These are phyloP conservation scores for Pulveroboletus ravenelii DNA, from an alignment of 768 basidiomycete genomes.

Conservation along the genomic window DNA sequence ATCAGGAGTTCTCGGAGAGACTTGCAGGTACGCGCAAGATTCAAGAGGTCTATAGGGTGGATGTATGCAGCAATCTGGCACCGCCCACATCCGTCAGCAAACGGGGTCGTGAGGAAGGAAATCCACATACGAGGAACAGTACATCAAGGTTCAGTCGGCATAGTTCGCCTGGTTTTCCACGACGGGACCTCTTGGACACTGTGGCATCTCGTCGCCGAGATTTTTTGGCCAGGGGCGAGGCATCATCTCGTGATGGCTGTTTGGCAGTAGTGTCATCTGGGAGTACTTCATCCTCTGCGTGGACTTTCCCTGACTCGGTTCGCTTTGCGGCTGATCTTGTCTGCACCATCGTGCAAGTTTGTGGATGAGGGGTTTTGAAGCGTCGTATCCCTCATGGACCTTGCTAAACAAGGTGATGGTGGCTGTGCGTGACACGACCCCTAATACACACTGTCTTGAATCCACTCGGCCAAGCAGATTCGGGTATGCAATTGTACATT, in stretches of 20 bases:
- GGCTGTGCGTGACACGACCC: too few relatives aligned
- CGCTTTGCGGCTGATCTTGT: not conserved
- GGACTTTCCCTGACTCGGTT: not conserved
- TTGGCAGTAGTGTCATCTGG: not conserved
- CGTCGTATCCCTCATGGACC: too few relatives aligned
- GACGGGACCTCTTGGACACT: not conserved
- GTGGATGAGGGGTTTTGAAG: too few relatives aligned
- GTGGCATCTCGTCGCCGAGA: too few relatives aligned
- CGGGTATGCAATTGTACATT: too few relatives aligned
- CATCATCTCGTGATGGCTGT: not conserved
- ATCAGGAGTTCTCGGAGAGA: constrained; percentile 35
- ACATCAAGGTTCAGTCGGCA: constrained; percentile 18
- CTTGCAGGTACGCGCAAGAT: constrained; percentile 38
- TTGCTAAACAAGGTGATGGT: too few relatives aligned
- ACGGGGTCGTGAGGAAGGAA: not conserved
- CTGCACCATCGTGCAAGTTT: not conserved
- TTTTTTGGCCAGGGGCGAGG: not conserved
- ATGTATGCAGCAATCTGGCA: constrained; percentile 38
- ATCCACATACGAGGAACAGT: constrained; percentile 10
- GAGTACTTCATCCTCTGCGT: too few relatives aligned
- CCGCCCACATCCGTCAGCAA: not conserved
- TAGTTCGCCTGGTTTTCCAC: not conserved
- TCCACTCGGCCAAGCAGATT: too few relatives aligned
- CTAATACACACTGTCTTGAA: too few relatives aligned
- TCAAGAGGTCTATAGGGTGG: constrained; percentile 27